phyloP scores from a whole-genome alignment of 179 eudicot genomes.

The Pouteria campechiana region DNA sequence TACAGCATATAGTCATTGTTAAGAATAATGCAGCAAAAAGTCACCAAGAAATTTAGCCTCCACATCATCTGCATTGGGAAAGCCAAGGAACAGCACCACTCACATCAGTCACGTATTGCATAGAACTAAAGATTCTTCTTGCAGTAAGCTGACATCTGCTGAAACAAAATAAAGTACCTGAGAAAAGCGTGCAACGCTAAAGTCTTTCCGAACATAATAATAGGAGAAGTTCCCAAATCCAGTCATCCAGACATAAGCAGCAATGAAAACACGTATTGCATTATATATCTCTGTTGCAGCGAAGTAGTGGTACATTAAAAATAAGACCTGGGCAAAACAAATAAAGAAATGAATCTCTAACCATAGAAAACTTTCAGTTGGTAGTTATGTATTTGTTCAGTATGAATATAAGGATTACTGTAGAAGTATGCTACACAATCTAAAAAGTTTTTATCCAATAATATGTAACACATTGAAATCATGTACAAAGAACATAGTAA shows the following conservation, averaged over 20 bases:
- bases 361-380: too few species aligned
- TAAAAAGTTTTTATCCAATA: too few species aligned
- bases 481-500: too few species aligned
- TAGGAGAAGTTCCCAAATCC: constrained; percentile 99
- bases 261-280: constrained; percentile 94
- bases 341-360: neutral
- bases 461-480: too few species aligned
- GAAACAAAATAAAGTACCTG: constrained; percentile 44
- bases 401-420: too few species aligned
- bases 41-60: constrained; percentile 94
- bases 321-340: constrained; percentile 58
- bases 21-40: constrained; percentile 77
- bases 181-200: constrained; percentile 80
- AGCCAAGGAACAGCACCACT: too few species aligned
- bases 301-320: constrained; percentile 93
- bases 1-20: constrained; percentile 93
- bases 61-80: constrained; percentile 94
- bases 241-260: constrained; percentile 99
- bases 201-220: constrained; percentile 91
- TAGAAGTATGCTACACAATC: too few species aligned
- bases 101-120: too few species aligned
- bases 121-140: too few species aligned
- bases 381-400: too few species aligned
- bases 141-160: too few species aligned
- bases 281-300: constrained; percentile 95